Base-by-base conservation (phyloP, 768 basidiomycete genomes). In the Sporobolomyces roseus region DNA sequence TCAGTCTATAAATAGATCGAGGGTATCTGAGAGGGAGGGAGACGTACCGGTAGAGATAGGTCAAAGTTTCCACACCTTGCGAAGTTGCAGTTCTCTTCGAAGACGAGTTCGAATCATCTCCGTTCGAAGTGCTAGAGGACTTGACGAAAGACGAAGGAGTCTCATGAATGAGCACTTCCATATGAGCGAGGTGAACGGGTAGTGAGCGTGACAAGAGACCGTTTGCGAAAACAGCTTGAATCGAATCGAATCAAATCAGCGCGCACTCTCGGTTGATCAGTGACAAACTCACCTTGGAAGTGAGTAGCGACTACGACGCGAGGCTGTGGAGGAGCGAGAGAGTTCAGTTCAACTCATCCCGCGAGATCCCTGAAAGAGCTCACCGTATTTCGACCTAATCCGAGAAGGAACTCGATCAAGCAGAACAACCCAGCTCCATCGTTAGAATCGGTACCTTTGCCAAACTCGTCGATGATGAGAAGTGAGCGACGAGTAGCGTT, bases 391-490 rank as follows among this genome's bases (percentile, higher is more conserved):
- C 79, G 63, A 8, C 89, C 90, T 61, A 86, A 84, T 46, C 81
- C 79, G 27, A 94, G 79, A 13, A 98, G 83, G 74, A 90, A 85
- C 65, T 85, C 84, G 72, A 98, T 78, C 56, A 91, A 92, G 69
- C 89, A 92, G 74, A 99, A 89, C 32, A 99, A 81, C 7, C 92
- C 93, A 32, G 93, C 90, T 13, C 96, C 96, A 75, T 99, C 94
- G 69, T 62, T 84, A 53, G 88, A 81, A 16, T 87, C 78, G 2
- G 92, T 94, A 33, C 94, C 94, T 78, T 97, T 98, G 33, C 94
- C 94, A 70, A 97, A 97, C 78, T 99, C 96, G 77, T 99, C 96
- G 19, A 96, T 81, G 48, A 99, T 80, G 60, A 99, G 80, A 43
- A 99, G 80, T n/a, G 93, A 94, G 36, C 86, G 85, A 53, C 84